Percentiles rank a stretch among this genome's conserved stretches.
Evolutionary conservation across 2,329 filamentous ascomycete genomes (phyloP).

Genomic region (Aspergillus quadrilineatus): DNA sequence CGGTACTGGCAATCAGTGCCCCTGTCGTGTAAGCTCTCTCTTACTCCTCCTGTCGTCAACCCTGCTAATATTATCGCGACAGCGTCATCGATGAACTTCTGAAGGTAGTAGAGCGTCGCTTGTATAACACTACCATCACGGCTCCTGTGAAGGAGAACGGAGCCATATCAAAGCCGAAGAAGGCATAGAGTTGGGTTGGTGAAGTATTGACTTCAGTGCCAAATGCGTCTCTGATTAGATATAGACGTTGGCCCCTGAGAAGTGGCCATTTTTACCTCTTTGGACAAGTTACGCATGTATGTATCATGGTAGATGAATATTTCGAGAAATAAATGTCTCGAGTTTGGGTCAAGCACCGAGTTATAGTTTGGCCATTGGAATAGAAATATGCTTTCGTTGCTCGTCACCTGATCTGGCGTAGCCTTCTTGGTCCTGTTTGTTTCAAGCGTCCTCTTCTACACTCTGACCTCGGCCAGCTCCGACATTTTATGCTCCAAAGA

Average conservation of each 20-base stretch:
- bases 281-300: conserved; percentile 20
- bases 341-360: not conserved
- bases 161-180: conserved; percentile 36
- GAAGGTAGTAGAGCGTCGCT: conserved; percentile 71
- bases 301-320: conserved; percentile 20
- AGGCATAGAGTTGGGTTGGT: conserved; percentile 27
- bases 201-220: conserved; percentile 19
- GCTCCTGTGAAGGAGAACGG: conserved; percentile 29
- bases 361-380: not conserved
- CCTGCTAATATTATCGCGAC: conserved; percentile 20
- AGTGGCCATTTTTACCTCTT: conserved; percentile 7
- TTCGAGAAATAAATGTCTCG: not conserved
- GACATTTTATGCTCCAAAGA: not conserved
- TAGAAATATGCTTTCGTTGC: not conserved
- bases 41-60: not conserved
- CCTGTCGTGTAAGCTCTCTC: conserved; percentile 77
- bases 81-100: conserved; percentile 80
- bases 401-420: not conserved
- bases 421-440: not conserved
- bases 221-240: conserved; percentile 20
- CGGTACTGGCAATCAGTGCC: conserved; percentile 81
- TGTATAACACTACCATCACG: conserved; percentile 49
- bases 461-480: not conserved
- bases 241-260: conserved; percentile 19
- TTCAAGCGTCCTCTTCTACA: not conserved